phyloP scores from a whole-genome alignment of 2,329 filamentous ascomycete species.

The Penicillium sp. region DNA sequence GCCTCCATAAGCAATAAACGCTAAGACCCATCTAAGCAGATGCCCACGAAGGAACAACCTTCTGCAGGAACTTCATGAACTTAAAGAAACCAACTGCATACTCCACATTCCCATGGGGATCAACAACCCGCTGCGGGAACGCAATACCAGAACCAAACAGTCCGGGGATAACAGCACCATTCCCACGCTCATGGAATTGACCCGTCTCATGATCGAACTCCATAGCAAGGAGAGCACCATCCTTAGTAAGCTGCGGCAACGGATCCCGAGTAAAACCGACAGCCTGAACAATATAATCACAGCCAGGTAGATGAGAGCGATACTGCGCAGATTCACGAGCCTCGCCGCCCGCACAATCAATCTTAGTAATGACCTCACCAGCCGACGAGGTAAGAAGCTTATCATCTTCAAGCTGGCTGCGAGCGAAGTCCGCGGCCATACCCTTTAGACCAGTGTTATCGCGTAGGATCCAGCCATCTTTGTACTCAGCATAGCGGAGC shows the following conservation, averaged over 20 bases:
- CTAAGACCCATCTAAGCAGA: constrained; percentile 1
- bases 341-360: constrained; percentile 44
- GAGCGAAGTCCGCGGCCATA: constrained; percentile 60
- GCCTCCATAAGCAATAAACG: background rate
- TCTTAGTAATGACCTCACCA: constrained; percentile 48
- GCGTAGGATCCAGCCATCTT: constrained; percentile 63
- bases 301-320: constrained; percentile 48
- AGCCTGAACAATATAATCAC: constrained; percentile 58
- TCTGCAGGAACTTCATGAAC: constrained; percentile 64
- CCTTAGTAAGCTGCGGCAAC: constrained; percentile 49
- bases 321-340: constrained; percentile 47
- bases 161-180: constrained; percentile 48
- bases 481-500: constrained; percentile 62
- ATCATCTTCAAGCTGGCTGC: constrained; percentile 58
- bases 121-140: constrained; percentile 61
- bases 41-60: constrained; percentile 54
- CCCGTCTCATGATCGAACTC: constrained; percentile 41
- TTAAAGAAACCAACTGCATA: constrained; percentile 64
- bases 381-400: constrained; percentile 48
- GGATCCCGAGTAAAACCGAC: constrained; percentile 58
- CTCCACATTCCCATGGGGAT: constrained; percentile 63
- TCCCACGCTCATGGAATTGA: constrained; percentile 47
- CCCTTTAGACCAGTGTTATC: constrained; percentile 69
- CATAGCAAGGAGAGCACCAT: constrained; percentile 27
- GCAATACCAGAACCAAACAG: constrained; percentile 65